phyloP scores from a whole-genome alignment of 306 rosid species.

The Glycine tomentella region DNA sequence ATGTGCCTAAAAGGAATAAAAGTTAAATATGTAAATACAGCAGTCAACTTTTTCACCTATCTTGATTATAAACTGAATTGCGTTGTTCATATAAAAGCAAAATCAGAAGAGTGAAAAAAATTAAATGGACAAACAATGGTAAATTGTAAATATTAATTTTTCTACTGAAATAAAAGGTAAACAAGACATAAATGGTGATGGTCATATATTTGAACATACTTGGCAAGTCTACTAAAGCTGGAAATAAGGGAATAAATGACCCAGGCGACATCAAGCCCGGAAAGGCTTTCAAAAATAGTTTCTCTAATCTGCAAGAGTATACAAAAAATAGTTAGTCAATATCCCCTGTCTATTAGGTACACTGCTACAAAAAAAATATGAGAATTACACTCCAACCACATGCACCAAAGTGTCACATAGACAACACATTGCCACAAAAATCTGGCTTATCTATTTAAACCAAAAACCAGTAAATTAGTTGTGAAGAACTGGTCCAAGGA shows the following conservation, averaged over 20 bases:
- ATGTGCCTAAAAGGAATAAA: slow-evolving; percentile 2
- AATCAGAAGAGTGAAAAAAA: slow-evolving; percentile 3
- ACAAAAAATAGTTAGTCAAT: slow-evolving; percentile 35
- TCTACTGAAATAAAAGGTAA: slow-evolving; percentile 23
- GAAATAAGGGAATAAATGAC: slow-evolving; percentile 90
- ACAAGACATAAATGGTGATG: slow-evolving; percentile 1
- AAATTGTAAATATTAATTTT: not conserved
- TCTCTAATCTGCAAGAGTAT: slow-evolving; percentile 72
- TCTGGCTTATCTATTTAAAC: slow-evolving; percentile 4
- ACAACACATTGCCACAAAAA: slow-evolving; percentile 10
- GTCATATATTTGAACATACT: slow-evolving; percentile 61
- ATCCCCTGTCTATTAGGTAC: slow-evolving; percentile 20
- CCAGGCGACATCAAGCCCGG: slow-evolving; percentile 88
- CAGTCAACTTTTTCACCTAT: not conserved
- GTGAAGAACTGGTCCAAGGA: slow-evolving; percentile 7
- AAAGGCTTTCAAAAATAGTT: slow-evolving; percentile 69
- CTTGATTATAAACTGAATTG: slow-evolving; percentile 23
- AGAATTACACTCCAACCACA: slow-evolving; percentile 17
- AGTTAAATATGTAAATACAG: not conserved
- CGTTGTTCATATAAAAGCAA: not conserved
- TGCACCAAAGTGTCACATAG: not conserved
- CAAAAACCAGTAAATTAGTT: slow-evolving; percentile 16
- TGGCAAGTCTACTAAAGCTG: slow-evolving; percentile 81
- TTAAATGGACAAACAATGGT: not conserved
- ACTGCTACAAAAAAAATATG: slow-evolving; percentile 8